Evolutionary conservation across 805 yeast species (phyloP).

Genomic region (Lipomyces yamanashiensis): DNA sequence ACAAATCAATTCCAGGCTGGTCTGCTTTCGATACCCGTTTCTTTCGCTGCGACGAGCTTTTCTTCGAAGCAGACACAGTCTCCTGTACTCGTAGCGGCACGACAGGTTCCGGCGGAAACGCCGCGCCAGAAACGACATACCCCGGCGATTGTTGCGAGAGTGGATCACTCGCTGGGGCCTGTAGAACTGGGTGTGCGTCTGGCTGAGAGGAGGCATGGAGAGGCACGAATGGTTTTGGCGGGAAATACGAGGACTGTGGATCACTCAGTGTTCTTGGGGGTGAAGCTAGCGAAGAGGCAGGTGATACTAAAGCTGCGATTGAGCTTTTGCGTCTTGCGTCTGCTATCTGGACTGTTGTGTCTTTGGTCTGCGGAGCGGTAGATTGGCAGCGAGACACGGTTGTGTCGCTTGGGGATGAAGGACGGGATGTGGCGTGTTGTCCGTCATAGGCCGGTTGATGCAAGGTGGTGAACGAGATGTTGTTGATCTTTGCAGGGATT

Average conservation of each 20-base stretch:
- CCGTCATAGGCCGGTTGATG: constrained; percentile 22
- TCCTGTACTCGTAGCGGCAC: too few species aligned
- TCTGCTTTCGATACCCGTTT: not conserved
- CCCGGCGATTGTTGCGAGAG: not conserved
- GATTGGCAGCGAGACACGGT: not conserved
- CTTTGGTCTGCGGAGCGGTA: not conserved
- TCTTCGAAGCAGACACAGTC: too few species aligned
- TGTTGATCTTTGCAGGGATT: not conserved
- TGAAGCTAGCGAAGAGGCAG: not conserved
- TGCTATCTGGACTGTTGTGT: not conserved
- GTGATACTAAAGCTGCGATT: constrained; percentile 14
- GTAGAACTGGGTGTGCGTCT: not conserved
- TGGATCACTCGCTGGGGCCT: not conserved
- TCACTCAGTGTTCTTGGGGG: not conserved
- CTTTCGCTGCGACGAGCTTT: not conserved
- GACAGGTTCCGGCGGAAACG: not conserved
- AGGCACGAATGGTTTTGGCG: not conserved
- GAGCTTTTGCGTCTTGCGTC: constrained; percentile 12
- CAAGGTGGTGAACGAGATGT: not conserved
- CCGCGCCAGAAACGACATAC: constrained; percentile 4
- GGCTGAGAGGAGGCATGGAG: not conserved
- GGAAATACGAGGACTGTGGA: not conserved
- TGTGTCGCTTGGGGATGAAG: constrained; percentile 2
- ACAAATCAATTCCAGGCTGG: not conserved
- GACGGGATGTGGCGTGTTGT: constrained; percentile 14